Conservation (phyloP, 345 rosid genomes). For the Leavenworthia alabamica region DNA sequence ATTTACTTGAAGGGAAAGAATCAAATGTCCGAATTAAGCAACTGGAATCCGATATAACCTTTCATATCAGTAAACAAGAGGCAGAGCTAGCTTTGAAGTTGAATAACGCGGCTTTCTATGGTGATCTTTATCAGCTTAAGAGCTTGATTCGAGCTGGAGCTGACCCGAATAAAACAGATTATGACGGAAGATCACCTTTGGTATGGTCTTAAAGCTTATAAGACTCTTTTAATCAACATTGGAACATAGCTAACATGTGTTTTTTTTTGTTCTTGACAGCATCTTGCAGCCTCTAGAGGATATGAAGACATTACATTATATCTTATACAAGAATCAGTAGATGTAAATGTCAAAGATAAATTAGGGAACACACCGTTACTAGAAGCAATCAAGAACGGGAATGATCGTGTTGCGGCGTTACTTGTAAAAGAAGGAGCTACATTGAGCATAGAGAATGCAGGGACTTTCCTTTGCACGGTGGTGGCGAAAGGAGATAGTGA, state of each 20-base stretch:
- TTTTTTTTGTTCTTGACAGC: constrained; percentile 38
- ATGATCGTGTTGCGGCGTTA: constrained; percentile 49
- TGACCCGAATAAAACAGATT: constrained; percentile 61
- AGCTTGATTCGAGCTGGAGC: constrained; percentile 60
- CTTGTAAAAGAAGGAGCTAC: constrained; percentile 60
- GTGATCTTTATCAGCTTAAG: constrained; percentile 62
- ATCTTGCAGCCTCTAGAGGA: constrained; percentile 75
- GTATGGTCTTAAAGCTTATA: constrained; percentile 26
- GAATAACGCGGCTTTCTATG: constrained; percentile 58
- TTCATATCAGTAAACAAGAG: constrained; percentile 67
- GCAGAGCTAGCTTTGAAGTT: constrained; percentile 57
- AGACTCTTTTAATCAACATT: neutral
- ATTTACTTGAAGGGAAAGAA: constrained; percentile 70
- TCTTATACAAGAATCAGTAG: constrained; percentile 57
- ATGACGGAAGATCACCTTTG: constrained; percentile 80
- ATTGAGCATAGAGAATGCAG: constrained; percentile 50
- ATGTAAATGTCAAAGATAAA: constrained; percentile 48
- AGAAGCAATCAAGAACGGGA: constrained; percentile 71
- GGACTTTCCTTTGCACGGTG: constrained; percentile 53
- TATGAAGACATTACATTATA: constrained; percentile 51
- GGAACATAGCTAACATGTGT: constrained; percentile 5
- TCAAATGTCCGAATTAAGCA: constrained; percentile 41
- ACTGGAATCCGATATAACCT: constrained; percentile 54
- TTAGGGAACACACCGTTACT: constrained; percentile 67
- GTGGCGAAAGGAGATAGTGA: constrained; percentile 55